These are phyloP conservation scores for Stagonosporopsis chrysanthemi DNA, from an alignment of 2,329 filamentous ascomycete genomes.

Conservation along the genomic window DNA sequence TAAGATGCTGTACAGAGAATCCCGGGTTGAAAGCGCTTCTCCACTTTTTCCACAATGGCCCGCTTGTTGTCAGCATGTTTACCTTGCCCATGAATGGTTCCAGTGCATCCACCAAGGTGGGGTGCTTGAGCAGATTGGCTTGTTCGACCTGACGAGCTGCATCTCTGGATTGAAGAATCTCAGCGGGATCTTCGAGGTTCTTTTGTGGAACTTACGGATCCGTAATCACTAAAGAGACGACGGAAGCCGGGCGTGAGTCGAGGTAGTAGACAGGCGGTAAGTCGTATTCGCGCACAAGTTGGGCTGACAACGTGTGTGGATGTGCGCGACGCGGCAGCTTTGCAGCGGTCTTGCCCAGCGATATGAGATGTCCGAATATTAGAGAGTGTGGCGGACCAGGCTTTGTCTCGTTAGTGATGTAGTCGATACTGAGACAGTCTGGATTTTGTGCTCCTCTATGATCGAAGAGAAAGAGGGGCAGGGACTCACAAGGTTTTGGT, in stretches of 20 bases:
- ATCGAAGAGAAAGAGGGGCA: too few species aligned
- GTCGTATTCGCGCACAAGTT: neutral
- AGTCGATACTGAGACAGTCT: neutral
- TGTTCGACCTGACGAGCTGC: too few species aligned
- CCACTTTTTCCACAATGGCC: conserved; percentile 54
- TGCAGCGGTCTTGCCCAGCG: neutral
- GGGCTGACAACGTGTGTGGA: neutral
- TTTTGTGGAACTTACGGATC: too few species aligned
- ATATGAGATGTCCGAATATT: neutral
- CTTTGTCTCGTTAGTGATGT: neutral
- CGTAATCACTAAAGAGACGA: too few species aligned
- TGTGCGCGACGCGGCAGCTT: too few species aligned
- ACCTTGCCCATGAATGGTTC: too few species aligned
- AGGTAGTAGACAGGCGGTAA: neutral
- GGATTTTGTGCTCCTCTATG: too few species aligned
- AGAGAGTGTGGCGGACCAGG: neutral
- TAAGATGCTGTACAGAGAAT: conserved; percentile 49
- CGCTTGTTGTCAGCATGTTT: conserved; percentile 50
- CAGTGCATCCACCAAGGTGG: neutral
- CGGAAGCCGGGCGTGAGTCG: too few species aligned
- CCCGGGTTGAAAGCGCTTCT: conserved; percentile 54
- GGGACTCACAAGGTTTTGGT: too few species aligned
- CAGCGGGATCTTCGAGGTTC: too few species aligned
- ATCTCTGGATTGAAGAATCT: too few species aligned
- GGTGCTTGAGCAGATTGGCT: neutral